A percentile compares a stretch with the other conserved stretches of the same genome.
phyloP scores from a whole-genome alignment of 345 rosid genomes.

The Mangifera indica region DNA sequence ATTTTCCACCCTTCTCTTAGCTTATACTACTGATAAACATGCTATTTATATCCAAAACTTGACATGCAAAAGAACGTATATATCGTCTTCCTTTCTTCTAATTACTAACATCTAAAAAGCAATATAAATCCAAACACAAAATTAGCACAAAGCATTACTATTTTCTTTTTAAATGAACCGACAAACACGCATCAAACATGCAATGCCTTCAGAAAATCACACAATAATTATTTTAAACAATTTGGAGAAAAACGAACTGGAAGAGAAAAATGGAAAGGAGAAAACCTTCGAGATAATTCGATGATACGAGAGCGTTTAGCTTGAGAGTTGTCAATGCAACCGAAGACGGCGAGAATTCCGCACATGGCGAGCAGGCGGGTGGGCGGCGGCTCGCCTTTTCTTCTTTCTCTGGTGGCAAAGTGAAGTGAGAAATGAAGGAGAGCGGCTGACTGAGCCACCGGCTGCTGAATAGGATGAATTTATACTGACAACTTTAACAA shows the following conservation, averaged over 20 bases:
- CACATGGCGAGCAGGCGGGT: constrained; percentile 48
- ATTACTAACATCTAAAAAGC: too few relatives aligned
- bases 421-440: not conserved
- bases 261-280: not conserved
- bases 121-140: too few relatives aligned
- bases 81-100: too few relatives aligned
- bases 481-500: constrained; percentile 20
- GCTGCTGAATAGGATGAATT: constrained; percentile 8
- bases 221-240: not conserved
- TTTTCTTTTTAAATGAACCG: not conserved
- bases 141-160: too few relatives aligned
- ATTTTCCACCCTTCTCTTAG: too few relatives aligned
- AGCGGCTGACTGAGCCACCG: constrained; percentile 13
- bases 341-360: constrained; percentile 78
- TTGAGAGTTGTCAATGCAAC: constrained; percentile 68
- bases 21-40: too few relatives aligned
- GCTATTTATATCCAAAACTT: too few relatives aligned
- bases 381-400: not conserved
- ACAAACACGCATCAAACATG: not conserved
- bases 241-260: not conserved
- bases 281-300: constrained; percentile 72
- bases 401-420: not conserved
- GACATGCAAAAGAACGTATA: too few relatives aligned
- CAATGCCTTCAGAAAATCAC: not conserved
- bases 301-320: constrained; percentile 80